phyloP scores from a whole-genome alignment of 495 filamentous ascomycete genomes.

The Daldinia grandis region DNA sequence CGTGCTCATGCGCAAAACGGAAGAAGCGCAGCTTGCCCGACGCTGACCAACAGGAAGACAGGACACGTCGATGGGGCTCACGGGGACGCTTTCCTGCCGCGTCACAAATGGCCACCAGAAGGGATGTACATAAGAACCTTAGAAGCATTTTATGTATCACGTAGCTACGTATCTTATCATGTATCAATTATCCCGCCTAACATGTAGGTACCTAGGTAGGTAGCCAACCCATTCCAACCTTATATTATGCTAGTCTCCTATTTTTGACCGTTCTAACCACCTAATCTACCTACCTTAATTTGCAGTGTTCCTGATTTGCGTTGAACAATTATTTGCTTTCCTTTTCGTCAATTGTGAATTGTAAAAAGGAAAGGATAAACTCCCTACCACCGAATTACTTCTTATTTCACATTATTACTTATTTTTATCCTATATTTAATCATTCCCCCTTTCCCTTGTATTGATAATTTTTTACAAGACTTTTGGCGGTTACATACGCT shows the following conservation, averaged over 20 bases:
- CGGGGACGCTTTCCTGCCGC: slow-evolving; percentile 28
- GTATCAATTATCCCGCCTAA: slow-evolving; percentile 8
- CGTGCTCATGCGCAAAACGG: background rate
- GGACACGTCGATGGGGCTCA: slow-evolving; percentile 22
- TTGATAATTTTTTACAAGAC: background rate
- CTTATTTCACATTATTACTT: background rate
- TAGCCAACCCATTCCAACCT: background rate
- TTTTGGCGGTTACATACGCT: background rate
- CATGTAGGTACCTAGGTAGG: too few species aligned
- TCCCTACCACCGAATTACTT: slow-evolving; percentile 4
- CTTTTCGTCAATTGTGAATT: slow-evolving; percentile 18
- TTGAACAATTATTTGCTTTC: slow-evolving; percentile 9
- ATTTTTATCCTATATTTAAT: background rate
- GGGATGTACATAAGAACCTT: background rate
- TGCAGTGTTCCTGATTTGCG: background rate
- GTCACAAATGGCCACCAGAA: slow-evolving; percentile 43
- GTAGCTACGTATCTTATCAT: background rate
- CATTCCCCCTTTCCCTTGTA: background rate
- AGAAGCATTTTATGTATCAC: background rate
- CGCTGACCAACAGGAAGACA: slow-evolving; percentile 13
- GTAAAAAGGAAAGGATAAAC: background rate
- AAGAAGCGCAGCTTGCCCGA: background rate
- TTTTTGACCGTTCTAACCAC: background rate
- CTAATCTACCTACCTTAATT: background rate
- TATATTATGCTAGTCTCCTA: slow-evolving; percentile 2